phyloP scores from a whole-genome alignment of 441 rosid genomes.

The Aquilaria agallochum region DNA sequence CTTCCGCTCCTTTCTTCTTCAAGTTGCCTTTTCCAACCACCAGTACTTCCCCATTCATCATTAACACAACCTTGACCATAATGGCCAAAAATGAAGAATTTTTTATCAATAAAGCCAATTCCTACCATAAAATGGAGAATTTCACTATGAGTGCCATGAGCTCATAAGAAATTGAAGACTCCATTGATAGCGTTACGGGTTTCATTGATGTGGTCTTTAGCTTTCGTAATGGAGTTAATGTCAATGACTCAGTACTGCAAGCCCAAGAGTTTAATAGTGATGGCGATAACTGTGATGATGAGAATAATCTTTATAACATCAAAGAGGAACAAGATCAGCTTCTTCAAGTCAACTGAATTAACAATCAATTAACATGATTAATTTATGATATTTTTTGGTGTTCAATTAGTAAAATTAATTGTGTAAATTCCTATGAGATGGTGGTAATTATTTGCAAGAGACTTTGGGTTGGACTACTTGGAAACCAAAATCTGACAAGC shows the following conservation, averaged over 20 bases:
- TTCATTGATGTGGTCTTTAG: slow-evolving; percentile 58
- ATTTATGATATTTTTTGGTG: too few species aligned
- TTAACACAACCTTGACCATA: too few species aligned
- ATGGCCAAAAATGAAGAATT: not conserved
- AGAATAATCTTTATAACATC: slow-evolving; percentile 20
- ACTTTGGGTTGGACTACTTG: slow-evolving; percentile 54
- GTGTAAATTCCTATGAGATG: not conserved
- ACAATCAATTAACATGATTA: too few species aligned
- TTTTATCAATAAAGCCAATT: not conserved
- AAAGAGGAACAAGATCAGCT: slow-evolving; percentile 65
- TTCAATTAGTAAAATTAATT: not conserved
- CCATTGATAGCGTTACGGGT: slow-evolving; percentile 50
- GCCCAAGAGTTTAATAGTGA: not conserved
- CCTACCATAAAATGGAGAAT: slow-evolving; percentile 8
- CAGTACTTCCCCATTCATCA: too few species aligned
- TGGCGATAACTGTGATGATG: slow-evolving; percentile 15
- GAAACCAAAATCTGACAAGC: slow-evolving; percentile 68
- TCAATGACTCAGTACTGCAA: slow-evolving; percentile 17
- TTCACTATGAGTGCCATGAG: slow-evolving; percentile 23
- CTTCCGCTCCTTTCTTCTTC: too few species aligned
- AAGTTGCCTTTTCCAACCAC: too few species aligned
- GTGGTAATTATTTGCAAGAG: slow-evolving; percentile 35
- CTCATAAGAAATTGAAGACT: slow-evolving; percentile 36
- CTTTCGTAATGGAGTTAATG: slow-evolving; percentile 41
- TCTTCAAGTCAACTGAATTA: slow-evolving; percentile 45